Percentiles rank a stretch among this genome's conserved stretches.
These are phyloP conservation scores for Backusella liffmaniae DNA, from an alignment of 192 early-diverging fungal genomes.

Conservation along the genomic window DNA sequence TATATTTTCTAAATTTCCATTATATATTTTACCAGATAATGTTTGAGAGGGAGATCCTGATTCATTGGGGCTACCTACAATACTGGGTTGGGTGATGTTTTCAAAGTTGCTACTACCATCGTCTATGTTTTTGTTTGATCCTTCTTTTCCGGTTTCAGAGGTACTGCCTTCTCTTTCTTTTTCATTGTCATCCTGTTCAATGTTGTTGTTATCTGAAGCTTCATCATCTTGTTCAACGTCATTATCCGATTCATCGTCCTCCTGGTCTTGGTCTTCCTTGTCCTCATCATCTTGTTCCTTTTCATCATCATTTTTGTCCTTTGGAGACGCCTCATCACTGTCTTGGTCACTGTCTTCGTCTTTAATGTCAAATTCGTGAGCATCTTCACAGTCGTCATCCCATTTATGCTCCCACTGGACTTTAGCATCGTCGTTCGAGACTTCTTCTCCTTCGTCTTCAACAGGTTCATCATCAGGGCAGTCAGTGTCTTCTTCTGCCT, in stretches of 20 bases:
- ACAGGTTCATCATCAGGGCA: not conserved
- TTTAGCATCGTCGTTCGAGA: too few species aligned
- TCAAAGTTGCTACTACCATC: not conserved
- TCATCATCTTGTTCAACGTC: not conserved
- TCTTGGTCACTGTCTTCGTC: not conserved
- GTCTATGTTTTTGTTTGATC: not conserved
- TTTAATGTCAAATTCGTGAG: not conserved
- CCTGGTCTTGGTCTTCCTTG: not conserved
- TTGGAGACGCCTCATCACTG: not conserved
- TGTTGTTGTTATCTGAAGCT: not conserved
- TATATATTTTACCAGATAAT: not conserved
- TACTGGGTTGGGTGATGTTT: not conserved
- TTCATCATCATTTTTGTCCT: not conserved
- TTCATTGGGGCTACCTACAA: not conserved
- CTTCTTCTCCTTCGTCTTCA: not conserved
- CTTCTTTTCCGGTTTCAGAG: not conserved
- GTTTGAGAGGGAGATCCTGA: not conserved
- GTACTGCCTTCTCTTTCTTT: not conserved
- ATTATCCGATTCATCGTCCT: not conserved
- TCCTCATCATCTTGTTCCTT: not conserved
- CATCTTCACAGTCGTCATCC: not conserved
- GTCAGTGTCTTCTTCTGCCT: not conserved
- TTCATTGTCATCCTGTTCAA: not conserved
- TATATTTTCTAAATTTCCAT: not conserved
- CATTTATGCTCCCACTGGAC: too few species aligned